A percentile compares a stretch with the other conserved stretches of the same genome.
These are phyloP conservation scores for Penicillium fuscoglaucum DNA, from an alignment of 2,329 filamentous ascomycete species.

Conservation along the genomic window DNA sequence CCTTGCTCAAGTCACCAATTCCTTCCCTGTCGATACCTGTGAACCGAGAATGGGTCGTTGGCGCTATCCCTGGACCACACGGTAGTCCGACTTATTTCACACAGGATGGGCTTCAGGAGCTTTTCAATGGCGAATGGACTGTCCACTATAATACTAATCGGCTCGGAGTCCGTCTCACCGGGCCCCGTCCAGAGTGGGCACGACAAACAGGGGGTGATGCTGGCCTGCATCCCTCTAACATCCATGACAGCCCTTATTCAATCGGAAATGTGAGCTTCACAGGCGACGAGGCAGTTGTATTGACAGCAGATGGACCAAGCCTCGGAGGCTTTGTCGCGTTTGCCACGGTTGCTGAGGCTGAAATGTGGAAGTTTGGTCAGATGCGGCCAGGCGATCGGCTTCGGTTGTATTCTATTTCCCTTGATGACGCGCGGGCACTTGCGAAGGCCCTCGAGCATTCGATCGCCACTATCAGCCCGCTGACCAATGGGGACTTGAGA, in stretches of 20 bases:
- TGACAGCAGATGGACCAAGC: not conserved
- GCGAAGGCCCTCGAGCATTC: not conserved
- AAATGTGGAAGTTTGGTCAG: not conserved
- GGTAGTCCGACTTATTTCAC: not conserved
- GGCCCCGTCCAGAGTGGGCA: not conserved
- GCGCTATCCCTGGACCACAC: not conserved
- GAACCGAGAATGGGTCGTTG: not conserved
- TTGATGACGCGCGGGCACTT: not conserved
- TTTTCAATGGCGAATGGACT: not conserved
- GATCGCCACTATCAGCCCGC: not conserved
- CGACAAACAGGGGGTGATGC: not conserved
- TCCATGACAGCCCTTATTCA: not conserved
- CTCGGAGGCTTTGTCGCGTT: not conserved
- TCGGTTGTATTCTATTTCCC: not conserved
- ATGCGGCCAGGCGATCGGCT: not conserved
- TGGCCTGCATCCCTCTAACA: not conserved
- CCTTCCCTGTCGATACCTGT: not conserved
- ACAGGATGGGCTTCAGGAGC: not conserved
- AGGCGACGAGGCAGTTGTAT: not conserved
- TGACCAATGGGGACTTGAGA: not conserved
- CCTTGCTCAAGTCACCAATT: not conserved
- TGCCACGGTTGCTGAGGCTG: not conserved
- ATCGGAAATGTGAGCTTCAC: not conserved
- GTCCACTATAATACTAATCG: not conserved
- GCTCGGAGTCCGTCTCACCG: not conserved